Base-by-base conservation (phyloP, 805 yeast species). In the Lipomyces starkeyi region DNA sequence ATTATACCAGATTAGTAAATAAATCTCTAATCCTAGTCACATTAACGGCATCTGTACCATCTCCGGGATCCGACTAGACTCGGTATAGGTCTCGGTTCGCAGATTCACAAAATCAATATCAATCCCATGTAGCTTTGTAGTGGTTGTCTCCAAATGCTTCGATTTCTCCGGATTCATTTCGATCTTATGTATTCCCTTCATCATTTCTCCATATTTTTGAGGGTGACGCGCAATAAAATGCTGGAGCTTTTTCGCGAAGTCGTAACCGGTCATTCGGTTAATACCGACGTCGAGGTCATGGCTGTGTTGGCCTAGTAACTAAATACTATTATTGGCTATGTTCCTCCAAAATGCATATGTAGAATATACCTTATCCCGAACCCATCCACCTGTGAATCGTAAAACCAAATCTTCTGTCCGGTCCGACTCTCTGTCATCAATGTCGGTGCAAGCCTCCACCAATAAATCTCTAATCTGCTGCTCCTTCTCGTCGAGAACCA, bases 321-420 rank as follows among this genome's bases (percentile, higher is more conserved):
- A 52, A 49, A 1, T 29, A 11, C 27, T 35, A 25, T 20, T 9
- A n/a, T 27, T 32, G n/a, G 6, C 14, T 34, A 35, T 20, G 22
- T 43, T 43, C 20, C 22, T 43, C 22, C 49, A 43, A 11, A 11
- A 14, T 9, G 6, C 32, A 43, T n/a, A 34, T 55, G 14, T 1
- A 3, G 8, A 5, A 6, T 60, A 17, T 59, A 68, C 71, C 69
- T 67, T 95, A 78, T 95, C 99, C 73, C 99, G 84, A 2, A 95
- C 99, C 99, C 99, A 94, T 0, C 99, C 99, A 47, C 99, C 99
- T 0, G 98, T 93, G 72, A 95, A 91, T 68, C 99, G 78, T 14
- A 91, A 82, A 57, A 84, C 88, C 9, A 89, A 76, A n/a, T 66
- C 63, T 37, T 70, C 67, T 6, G 59, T 22, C 65, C 73, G 32